A percentile compares a stretch with the other conserved stretches of the same genome.
Conservation (phyloP, 441 rosid species). For the Aquilaria agallochum region DNA sequence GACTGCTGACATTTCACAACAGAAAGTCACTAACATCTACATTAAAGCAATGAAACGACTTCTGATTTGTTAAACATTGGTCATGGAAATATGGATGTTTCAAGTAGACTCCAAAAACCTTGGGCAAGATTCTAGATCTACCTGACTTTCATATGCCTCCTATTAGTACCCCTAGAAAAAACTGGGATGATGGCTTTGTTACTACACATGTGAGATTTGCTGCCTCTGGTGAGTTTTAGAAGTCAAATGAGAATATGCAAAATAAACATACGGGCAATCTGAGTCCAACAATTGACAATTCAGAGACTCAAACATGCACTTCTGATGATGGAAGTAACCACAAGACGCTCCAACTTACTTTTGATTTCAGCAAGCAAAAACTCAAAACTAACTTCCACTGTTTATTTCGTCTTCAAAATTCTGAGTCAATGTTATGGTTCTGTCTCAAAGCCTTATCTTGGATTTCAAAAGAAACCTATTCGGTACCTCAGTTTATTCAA, state of each 20-base stretch:
- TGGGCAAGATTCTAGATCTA: conserved; percentile 79
- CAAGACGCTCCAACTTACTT: too few species aligned
- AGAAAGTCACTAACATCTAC: conserved; percentile 66
- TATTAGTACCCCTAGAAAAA: conserved; percentile 62
- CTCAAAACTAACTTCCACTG: too few species aligned
- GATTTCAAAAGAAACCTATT: too few species aligned
- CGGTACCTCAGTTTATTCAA: too few species aligned
- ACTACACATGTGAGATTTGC: conserved; percentile 46
- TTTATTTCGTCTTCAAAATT: too few species aligned
- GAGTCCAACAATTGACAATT: background rate
- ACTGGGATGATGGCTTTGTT: conserved; percentile 34
- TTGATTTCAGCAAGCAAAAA: too few species aligned
- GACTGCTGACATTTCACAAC: conserved; percentile 26
- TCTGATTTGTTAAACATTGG: conserved; percentile 72
- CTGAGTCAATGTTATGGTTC: too few species aligned
- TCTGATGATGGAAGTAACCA: too few species aligned
- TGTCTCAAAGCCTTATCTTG: too few species aligned
- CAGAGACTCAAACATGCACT: too few species aligned
- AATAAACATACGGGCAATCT: conserved; percentile 29
- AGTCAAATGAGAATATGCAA: conserved; percentile 36
- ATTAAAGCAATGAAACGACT: conserved; percentile 81
- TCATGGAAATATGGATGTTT: conserved; percentile 35
- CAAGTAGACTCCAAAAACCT: conserved; percentile 48
- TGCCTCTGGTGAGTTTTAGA: conserved; percentile 31
- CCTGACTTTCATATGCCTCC: conserved; percentile 70